A percentile compares a stretch with the other conserved stretches of the same genome.
Evolutionary conservation across 805 yeast species (phyloP).

Genomic region (Saccharomycopsis olivae): DNA sequence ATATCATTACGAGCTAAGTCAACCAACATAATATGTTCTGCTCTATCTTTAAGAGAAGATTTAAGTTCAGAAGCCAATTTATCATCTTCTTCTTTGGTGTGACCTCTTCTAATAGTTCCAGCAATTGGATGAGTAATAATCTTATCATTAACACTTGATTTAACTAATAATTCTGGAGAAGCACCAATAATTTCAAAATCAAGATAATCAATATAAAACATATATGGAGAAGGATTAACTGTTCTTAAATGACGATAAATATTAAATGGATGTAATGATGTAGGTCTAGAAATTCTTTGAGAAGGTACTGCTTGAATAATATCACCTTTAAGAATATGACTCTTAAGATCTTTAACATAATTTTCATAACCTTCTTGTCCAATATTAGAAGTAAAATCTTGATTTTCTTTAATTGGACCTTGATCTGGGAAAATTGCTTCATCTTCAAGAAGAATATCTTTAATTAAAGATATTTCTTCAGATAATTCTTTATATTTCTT

Average conservation of each 20-base stretch:
- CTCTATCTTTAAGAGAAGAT: conserved; percentile 79
- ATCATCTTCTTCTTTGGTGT: conserved; percentile 87
- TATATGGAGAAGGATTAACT: conserved; percentile 95
- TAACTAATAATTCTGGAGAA: conserved; percentile 88
- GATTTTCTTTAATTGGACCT: conserved; percentile 54
- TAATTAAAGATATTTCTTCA: conserved; percentile 46
- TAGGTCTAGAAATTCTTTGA: conserved; percentile 91
- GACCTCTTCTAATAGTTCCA: conserved; percentile 89
- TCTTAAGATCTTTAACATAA: conserved; percentile 65
- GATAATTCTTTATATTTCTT: conserved; percentile 40
- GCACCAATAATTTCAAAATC: conserved; percentile 97
- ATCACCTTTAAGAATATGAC: conserved; percentile 83
- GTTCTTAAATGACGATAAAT: conserved; percentile 89
- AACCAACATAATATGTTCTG: conserved; percentile 98
- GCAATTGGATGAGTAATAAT: conserved; percentile 96
- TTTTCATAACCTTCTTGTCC: conserved; percentile 89
- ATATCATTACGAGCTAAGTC: conserved; percentile 95
- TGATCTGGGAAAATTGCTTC: conserved; percentile 58
- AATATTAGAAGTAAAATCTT: conserved; percentile 73
- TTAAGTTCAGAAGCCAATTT: conserved; percentile 62
- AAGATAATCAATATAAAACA: conserved; percentile 84
- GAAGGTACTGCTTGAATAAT: conserved; percentile 98
- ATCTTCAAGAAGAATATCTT: conserved; percentile 35
- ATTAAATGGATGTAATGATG: conserved; percentile 92
- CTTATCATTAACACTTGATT: conserved; percentile 59